These are phyloP conservation scores for Alternaria hordeiaustralica DNA, from an alignment of 2,329 filamentous ascomycete species.

Conservation along the genomic window DNA sequence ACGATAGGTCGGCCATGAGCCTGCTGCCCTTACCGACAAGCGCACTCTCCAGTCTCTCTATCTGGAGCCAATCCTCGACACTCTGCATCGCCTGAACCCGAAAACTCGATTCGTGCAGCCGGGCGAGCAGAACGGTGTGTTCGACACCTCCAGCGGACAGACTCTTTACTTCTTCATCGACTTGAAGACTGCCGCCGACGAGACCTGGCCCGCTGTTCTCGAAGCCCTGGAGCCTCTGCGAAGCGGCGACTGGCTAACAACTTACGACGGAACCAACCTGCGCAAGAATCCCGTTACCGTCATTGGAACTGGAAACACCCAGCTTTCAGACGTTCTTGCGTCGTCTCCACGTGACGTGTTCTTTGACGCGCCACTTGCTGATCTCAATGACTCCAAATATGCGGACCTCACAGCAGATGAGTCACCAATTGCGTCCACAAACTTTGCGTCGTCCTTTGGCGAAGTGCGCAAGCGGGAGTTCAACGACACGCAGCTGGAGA, in stretches of 20 bases:
- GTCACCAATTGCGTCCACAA: conserved; percentile 62
- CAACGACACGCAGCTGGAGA: conserved; percentile 58
- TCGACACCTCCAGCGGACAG: conserved; percentile 63
- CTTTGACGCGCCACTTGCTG: conserved; percentile 63
- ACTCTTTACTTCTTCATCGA: conserved; percentile 71
- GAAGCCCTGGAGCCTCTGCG: conserved; percentile 64
- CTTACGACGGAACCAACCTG: conserved; percentile 55
- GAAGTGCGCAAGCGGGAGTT: conserved; percentile 47
- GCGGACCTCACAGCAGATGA: conserved; percentile 56
- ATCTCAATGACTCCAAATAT: conserved; percentile 50
- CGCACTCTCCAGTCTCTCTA: conserved; percentile 66
- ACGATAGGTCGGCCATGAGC: conserved; percentile 62
- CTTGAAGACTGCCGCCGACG: conserved; percentile 64
- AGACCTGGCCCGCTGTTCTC: conserved; percentile 64
- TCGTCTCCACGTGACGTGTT: conserved; percentile 57
- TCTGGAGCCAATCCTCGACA: conserved; percentile 64
- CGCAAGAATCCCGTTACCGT: conserved; percentile 63
- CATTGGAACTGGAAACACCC: conserved; percentile 64
- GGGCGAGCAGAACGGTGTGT: conserved; percentile 65
- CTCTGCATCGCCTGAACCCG: conserved; percentile 64
- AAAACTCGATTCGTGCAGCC: conserved; percentile 54
- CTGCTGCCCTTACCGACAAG: conserved; percentile 57
- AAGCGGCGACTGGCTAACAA: conserved; percentile 60
- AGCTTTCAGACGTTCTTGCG: conserved; percentile 51
- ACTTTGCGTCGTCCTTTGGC: conserved; percentile 54